Conservation (phyloP, 805 yeast species). For the Clavispora santaluciae region DNA sequence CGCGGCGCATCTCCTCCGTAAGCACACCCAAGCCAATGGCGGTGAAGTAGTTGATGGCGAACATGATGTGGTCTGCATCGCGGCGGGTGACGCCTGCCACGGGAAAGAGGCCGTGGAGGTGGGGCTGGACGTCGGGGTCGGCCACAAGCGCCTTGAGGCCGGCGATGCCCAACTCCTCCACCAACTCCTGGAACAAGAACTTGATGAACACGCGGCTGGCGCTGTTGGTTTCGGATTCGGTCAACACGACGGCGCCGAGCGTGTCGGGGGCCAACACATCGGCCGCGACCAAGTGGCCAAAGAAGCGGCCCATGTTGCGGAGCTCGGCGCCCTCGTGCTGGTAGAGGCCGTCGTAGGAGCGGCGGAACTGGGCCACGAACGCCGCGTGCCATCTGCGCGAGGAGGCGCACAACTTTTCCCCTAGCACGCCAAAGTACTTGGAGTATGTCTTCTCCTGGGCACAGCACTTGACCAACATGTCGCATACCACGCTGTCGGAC, state of each 20-base stretch:
- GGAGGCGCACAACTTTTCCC: constrained; percentile 55
- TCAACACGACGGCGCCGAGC: constrained; percentile 51
- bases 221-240: constrained; percentile 71
- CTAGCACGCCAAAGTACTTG: constrained; percentile 75
- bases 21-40: constrained; percentile 84
- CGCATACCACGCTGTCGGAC: constrained; percentile 44
- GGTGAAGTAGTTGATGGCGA: constrained; percentile 85
- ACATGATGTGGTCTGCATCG: constrained; percentile 54
- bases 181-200: constrained; percentile 73
- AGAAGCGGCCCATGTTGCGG: constrained; percentile 75
- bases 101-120: constrained; percentile 63
- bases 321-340: constrained; percentile 68
- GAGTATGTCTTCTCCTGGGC: constrained; percentile 84
- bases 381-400: constrained; percentile 53
- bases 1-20: constrained; percentile 76
- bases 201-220: constrained; percentile 78
- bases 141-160: constrained; percentile 44
- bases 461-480: constrained; percentile 75
- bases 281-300: constrained; percentile 77
- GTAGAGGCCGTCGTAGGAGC: constrained; percentile 54
- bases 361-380: constrained; percentile 50
- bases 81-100: constrained; percentile 21
- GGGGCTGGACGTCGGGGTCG: constrained; percentile 49
- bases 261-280: constrained; percentile 65
- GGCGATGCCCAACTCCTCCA: constrained; percentile 65